Evolutionary conservation across 148 eudicot genomes (phyloP), one percentile per base, ranked within the genome.

Genomic region (Diospyros lotus): DNA sequence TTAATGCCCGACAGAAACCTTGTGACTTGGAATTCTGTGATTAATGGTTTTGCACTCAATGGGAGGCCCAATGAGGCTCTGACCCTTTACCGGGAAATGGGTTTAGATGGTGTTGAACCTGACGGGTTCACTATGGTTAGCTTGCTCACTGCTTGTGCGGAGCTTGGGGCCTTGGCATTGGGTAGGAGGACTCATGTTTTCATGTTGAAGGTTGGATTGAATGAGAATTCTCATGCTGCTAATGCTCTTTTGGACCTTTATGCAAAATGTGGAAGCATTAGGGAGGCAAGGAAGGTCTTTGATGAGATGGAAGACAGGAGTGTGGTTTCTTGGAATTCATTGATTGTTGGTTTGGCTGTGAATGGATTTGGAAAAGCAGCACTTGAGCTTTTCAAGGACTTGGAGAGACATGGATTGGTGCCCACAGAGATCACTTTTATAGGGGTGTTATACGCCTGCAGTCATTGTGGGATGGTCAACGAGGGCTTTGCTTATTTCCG

Each of bases 91-190:
- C 74, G 80, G 85, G 78, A 85, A 44, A 86, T 93, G 94, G 76
- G 67, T 9, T 55, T 74, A 60, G 90, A 84, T 38, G 89, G 83
- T 76, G 80, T 93, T 65, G 83, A 77, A 74, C 92, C 92, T 44
- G 98, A 93, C 78, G 98, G 98, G 68, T 93, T 93, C 62, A 89
- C 94, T 4, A 52, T 93, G 82, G 96, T 93, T 56, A 89, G 92
- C 59, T 83, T 93, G 84, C 84, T 93, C n/a, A 80, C 92, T 56
- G 94, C 96, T 69, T 89, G 89, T 72, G 93, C 89, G 17, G 94
- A 93, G 86, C 88, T 91, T 64, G 96, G 96, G 42, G 94, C 92
- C 2, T 74, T 91, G 79, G 88, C 96, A 38, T 77, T 93, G 64
- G 98, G 94, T 10, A 85, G 84, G 79, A 86, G 98, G 77, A 85